Conservation (phyloP, 1,284 basidiomycete genomes). For the Schizophyllum commune region DNA sequence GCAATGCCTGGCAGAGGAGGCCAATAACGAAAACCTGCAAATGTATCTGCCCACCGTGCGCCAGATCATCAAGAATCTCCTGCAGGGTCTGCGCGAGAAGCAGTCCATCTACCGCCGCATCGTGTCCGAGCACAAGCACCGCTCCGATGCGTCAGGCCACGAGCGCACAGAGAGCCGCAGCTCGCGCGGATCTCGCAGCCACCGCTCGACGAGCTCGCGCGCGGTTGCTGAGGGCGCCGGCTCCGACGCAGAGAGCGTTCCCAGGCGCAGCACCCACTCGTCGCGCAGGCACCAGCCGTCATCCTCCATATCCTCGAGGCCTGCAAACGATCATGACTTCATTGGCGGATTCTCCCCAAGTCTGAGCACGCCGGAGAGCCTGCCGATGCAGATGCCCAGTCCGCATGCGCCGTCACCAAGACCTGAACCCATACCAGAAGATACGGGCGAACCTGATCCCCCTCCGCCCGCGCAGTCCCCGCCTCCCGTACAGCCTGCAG, state of each 20-base stretch:
- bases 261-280: constrained; percentile 9
- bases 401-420: constrained; percentile 9
- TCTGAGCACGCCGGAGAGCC: constrained; percentile 7
- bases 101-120: constrained; percentile 75
- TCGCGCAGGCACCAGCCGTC: constrained; percentile 23
- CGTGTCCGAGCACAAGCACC: constrained; percentile 49
- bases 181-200: constrained; percentile 36
- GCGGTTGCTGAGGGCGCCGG: constrained; percentile 11
- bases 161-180: constrained; percentile 47
- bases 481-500: constrained; percentile 18
- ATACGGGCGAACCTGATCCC: constrained; percentile 18
- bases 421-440: constrained; percentile 14
- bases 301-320: constrained; percentile 8
- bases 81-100: constrained; percentile 89
- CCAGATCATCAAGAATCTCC: constrained; percentile 85
- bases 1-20: constrained; percentile 85
- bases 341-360: constrained; percentile 43
- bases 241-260: constrained; percentile 17
- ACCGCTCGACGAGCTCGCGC: constrained; percentile 37
- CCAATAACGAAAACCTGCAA: constrained; percentile 79
- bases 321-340: constrained; percentile 32
- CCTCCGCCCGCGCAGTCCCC: constrained; percentile 18
- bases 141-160: constrained; percentile 38
- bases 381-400: background rate
- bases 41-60: constrained; percentile 88